phyloP scores from a whole-genome alignment of 805 yeast genomes.

The Clavispora phyllophila region DNA sequence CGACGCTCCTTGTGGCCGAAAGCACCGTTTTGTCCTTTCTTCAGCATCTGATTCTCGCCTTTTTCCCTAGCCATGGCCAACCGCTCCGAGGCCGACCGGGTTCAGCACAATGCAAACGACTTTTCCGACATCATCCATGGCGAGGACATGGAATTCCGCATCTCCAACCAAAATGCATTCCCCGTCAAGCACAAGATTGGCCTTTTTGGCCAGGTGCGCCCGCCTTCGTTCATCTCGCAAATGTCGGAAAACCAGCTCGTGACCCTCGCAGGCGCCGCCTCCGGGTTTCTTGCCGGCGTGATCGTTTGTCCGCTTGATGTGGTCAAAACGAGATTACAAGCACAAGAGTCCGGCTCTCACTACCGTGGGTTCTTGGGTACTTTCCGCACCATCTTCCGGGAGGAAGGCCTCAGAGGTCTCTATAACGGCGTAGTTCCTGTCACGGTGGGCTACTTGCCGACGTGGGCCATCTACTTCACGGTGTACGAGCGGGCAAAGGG shows the following conservation, averaged over 20 bases:
- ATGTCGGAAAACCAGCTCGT: slow-evolving; percentile 52
- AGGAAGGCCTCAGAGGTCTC: slow-evolving; percentile 80
- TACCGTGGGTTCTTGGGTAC: slow-evolving; percentile 64
- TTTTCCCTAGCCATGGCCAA: background rate
- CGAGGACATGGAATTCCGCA: slow-evolving; percentile 32
- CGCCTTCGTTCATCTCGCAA: slow-evolving; percentile 19
- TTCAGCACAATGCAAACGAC: slow-evolving; percentile 11
- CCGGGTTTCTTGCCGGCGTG: slow-evolving; percentile 87
- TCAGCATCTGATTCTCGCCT: background rate
- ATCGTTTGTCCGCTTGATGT: slow-evolving; percentile 94
- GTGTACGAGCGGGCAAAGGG: slow-evolving; percentile 78
- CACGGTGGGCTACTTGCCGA: slow-evolving; percentile 88
- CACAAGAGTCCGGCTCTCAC: slow-evolving; percentile 59
- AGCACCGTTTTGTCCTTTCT: background rate
- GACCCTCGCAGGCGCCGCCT: slow-evolving; percentile 87
- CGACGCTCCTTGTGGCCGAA: background rate
- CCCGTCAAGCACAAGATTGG: slow-evolving; percentile 19
- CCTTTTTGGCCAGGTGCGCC: slow-evolving; percentile 13
- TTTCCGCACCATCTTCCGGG: slow-evolving; percentile 55
- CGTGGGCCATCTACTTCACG: slow-evolving; percentile 95
- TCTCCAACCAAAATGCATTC: slow-evolving; percentile 16
- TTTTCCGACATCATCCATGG: slow-evolving; percentile 36
- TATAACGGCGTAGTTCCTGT: slow-evolving; percentile 93
- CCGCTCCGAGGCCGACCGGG: background rate
- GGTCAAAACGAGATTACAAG: slow-evolving; percentile 89